Conservation (phyloP, 306 rosid genomes). For the Coriaria nepalensis region DNA sequence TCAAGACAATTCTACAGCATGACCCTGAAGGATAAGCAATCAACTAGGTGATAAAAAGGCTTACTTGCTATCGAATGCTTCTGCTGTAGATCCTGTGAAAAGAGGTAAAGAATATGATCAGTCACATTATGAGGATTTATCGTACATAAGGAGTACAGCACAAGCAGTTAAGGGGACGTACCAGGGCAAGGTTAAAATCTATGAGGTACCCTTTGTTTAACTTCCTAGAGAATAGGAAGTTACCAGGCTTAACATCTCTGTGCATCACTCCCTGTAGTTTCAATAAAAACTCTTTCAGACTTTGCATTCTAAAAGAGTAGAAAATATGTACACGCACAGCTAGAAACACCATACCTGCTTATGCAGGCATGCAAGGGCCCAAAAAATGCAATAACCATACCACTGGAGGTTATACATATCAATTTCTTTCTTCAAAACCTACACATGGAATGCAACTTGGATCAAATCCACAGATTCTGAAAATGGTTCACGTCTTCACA, state of each 20-base stretch:
- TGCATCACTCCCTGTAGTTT: conserved; percentile 57
- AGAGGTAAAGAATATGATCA: conserved; percentile 7
- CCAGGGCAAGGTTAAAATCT: conserved; percentile 88
- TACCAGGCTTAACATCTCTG: conserved; percentile 91
- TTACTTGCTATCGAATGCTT: conserved; percentile 44
- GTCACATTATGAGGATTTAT: neutral
- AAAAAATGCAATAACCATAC: conserved; percentile 79
- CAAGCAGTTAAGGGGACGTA: conserved; percentile 18
- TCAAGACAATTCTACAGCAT: conserved; percentile 3
- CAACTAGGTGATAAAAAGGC: conserved; percentile 17
- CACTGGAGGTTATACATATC: conserved; percentile 51
- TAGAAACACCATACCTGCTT: conserved; percentile 45
- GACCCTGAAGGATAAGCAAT: neutral
- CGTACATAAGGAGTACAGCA: neutral
- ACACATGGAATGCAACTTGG: conserved; percentile 12
- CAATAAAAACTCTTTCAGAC: conserved; percentile 8
- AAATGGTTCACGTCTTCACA: too few species aligned
- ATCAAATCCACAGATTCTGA: neutral
- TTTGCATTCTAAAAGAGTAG: neutral
- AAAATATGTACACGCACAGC: neutral
- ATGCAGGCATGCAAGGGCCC: conserved; percentile 68
- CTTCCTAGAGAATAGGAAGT: conserved; percentile 71
- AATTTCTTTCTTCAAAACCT: conserved; percentile 79
- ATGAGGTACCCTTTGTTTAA: conserved; percentile 68
- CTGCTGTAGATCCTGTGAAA: conserved; percentile 23